phyloP scores from a whole-genome alignment of 192 early-diverging fungal species.

The Coemansia furcata region DNA sequence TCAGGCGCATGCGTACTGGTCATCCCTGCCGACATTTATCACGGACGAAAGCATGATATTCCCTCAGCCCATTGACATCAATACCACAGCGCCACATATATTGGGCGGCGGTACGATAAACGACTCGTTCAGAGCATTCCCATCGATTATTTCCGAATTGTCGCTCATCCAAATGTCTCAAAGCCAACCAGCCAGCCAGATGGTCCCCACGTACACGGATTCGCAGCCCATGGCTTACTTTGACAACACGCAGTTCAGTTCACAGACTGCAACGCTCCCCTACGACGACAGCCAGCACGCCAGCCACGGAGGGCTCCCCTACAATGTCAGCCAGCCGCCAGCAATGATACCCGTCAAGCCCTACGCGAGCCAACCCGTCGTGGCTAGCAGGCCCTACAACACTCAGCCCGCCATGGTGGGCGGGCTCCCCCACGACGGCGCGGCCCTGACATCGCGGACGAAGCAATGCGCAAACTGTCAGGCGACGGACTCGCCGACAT shows the following conservation, averaged over 20 bases:
- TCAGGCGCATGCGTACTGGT: background rate
- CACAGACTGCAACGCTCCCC: background rate
- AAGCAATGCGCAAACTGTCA: conserved; percentile 5
- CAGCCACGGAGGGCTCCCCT: background rate
- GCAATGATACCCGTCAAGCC: no score
- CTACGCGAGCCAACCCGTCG: no score
- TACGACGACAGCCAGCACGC: background rate
- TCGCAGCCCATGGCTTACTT: background rate
- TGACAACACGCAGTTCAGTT: background rate
- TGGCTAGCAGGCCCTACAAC: no score
- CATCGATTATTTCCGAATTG: background rate
- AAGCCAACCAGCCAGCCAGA: background rate
- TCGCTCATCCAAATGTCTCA: background rate
- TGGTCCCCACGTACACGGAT: background rate
- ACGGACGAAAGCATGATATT: background rate
- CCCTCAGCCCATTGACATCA: background rate
- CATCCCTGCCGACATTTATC: background rate
- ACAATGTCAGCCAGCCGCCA: no score
- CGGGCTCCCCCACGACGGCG: no score
- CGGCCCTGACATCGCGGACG: no score
- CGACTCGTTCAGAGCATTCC: no score
- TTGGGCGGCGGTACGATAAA: no score
- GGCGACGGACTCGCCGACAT: conserved; percentile 14
- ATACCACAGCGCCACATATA: background rate
- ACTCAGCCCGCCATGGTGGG: no score